Conservation (phyloP, 441 rosid genomes). For the Populus tomentosa region DNA sequence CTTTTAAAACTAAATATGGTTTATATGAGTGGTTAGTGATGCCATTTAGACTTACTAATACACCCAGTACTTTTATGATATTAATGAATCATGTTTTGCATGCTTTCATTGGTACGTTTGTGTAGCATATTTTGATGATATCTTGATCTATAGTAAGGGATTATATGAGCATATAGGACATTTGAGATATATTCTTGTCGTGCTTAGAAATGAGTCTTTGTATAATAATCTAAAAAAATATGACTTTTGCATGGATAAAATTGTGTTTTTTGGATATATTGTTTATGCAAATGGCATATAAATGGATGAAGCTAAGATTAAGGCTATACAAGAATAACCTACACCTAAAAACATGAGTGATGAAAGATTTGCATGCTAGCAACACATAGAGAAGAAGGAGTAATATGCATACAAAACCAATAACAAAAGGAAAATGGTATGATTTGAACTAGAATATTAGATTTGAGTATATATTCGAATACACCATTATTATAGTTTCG, state of each 20-base stretch:
- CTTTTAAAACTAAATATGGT: no score
- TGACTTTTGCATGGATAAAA: neutral
- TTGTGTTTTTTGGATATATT: no score
- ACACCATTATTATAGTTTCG: no score
- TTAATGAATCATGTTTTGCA: no score
- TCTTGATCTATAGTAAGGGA: neutral
- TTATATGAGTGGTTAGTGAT: no score
- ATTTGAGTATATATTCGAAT: no score
- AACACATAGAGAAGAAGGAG: no score
- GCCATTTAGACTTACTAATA: no score
- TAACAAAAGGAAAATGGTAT: no score
- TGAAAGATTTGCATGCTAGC: neutral
- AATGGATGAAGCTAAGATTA: neutral
- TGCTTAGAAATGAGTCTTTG: neutral
- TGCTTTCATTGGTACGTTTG: no score
- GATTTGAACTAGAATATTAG: no score
- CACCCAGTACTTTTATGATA: no score
- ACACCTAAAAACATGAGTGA: neutral
- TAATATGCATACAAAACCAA: neutral
- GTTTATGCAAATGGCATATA: neutral
- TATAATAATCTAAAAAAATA: neutral
- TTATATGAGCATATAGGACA: neutral
- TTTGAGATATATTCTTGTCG: neutral
- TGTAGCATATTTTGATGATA: neutral
- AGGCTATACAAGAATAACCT: neutral